Evolutionary conservation across 2,329 filamentous ascomycete genomes (phyloP).

Genomic region (Cordyceps cicadae): DNA sequence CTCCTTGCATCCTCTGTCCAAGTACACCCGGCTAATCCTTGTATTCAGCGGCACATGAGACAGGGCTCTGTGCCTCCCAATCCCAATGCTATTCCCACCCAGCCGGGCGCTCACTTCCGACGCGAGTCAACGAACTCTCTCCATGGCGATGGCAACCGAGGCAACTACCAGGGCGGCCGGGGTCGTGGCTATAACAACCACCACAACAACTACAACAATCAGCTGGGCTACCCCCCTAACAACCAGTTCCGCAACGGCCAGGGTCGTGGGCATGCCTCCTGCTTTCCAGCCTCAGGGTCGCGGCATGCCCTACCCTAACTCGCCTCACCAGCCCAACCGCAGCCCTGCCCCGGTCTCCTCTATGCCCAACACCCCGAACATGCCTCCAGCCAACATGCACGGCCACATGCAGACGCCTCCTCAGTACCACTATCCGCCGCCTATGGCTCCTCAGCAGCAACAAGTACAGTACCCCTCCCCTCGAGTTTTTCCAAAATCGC

Average conservation of each 20-base stretch:
- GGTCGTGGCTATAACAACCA: constrained; percentile 40
- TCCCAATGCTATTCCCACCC: constrained; percentile 51
- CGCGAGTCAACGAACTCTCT: constrained; percentile 80
- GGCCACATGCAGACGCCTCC: constrained; percentile 49
- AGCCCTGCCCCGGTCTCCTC: constrained; percentile 60
- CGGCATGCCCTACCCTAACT: constrained; percentile 47
- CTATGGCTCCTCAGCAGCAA: constrained; percentile 52
- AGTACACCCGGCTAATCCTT: constrained; percentile 5
- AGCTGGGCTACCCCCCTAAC: constrained; percentile 36
- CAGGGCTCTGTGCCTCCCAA: constrained; percentile 55
- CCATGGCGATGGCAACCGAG: constrained; percentile 47
- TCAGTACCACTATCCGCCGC: constrained; percentile 53
- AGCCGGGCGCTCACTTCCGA: constrained; percentile 66
- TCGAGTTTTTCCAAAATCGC: neutral
- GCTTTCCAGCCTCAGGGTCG: constrained; percentile 36
- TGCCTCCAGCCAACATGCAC: constrained; percentile 49
- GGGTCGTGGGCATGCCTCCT: constrained; percentile 45
- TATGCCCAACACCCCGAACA: constrained; percentile 62
- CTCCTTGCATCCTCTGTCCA: constrained; percentile 7
- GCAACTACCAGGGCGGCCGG: constrained; percentile 44
- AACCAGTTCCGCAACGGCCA: constrained; percentile 36
- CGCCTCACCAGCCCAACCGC: constrained; percentile 51
- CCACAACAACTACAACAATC: constrained; percentile 33
- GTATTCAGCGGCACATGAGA: constrained; percentile 56
- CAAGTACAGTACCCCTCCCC: constrained; percentile 48